Conservation (phyloP, 148 eudicot species). For the Bassia scoparia region DNA sequence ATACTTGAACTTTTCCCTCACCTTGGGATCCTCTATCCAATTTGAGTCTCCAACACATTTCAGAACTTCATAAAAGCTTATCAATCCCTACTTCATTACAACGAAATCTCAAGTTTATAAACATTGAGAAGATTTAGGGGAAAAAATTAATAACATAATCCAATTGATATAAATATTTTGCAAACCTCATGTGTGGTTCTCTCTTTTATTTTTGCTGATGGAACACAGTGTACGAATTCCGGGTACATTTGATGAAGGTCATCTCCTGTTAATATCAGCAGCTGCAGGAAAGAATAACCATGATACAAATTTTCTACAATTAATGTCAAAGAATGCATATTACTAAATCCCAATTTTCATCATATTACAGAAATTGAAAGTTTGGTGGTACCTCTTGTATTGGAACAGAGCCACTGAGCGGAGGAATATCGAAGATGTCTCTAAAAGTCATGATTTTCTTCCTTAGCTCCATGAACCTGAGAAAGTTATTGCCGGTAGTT, state of each 20-base stretch:
- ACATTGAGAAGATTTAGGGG: too few species aligned
- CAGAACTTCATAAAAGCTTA: constrained; percentile 57
- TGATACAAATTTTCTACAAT: background rate
- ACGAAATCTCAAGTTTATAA: background rate
- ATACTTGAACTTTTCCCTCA: constrained; percentile 48
- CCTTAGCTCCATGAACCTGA: constrained; percentile 62
- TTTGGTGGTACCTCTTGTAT: constrained; percentile 51
- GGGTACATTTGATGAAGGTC: constrained; percentile 81
- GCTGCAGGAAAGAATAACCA: constrained; percentile 36
- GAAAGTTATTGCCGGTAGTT: constrained; percentile 37
- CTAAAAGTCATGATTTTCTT: constrained; percentile 64
- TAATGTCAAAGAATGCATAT: background rate
- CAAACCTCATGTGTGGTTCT: constrained; percentile 64
- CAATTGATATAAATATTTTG: background rate
- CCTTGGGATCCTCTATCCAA: constrained; percentile 61
- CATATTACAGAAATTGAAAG: background rate
- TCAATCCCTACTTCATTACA: constrained; percentile 44
- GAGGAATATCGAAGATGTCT: constrained; percentile 78
- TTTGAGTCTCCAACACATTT: constrained; percentile 60
- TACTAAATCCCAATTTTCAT: background rate
- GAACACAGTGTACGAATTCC: constrained; percentile 40
- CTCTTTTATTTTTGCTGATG: constrained; percentile 50
- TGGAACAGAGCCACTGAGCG: constrained; percentile 59
- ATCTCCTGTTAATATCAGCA: constrained; percentile 65
- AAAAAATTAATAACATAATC: background rate